Evolutionary conservation across 2,329 filamentous ascomycete genomes (phyloP).

Genomic region (Stachybotrys echinatus): DNA sequence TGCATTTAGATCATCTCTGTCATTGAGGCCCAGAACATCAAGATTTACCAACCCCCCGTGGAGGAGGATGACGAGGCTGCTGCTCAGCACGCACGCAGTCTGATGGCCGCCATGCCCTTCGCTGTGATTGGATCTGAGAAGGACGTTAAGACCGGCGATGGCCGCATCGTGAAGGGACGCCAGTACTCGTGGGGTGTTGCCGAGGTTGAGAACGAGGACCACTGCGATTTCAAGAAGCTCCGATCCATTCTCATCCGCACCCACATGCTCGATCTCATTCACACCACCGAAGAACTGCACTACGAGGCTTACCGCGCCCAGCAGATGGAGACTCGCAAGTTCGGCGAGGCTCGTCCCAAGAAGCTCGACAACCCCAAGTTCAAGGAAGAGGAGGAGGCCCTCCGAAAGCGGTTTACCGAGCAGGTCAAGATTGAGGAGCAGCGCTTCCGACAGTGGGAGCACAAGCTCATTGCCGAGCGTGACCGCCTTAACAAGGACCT

Average conservation of each 20-base stretch:
- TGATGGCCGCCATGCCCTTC: constrained; percentile 97
- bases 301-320: constrained; percentile 98
- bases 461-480: constrained; percentile 98
- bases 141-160: constrained; percentile 94
- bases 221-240: constrained; percentile 99
- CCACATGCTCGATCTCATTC: constrained; percentile 99
- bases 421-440: constrained; percentile 99
- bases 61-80: constrained; percentile 98
- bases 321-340: constrained; percentile 99
- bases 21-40: constrained; percentile 97
- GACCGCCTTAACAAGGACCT: constrained; percentile 99
- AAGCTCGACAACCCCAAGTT: constrained; percentile 99
- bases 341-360: constrained; percentile 91
- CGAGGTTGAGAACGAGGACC: constrained; percentile 99
- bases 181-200: constrained; percentile 99
- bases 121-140: constrained; percentile 99
- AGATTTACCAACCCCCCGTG: constrained; percentile 96
- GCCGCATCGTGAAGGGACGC: constrained; percentile 95
- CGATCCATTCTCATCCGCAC: constrained; percentile 97
- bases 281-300: constrained; percentile 98
- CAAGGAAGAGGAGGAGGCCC: constrained; percentile 98
- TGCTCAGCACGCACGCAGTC: constrained; percentile 85
- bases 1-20: constrained; percentile 82
- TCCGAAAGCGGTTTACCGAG: constrained; percentile 98
- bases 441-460: constrained; percentile 98